phyloP scores from a whole-genome alignment of 2,329 filamentous ascomycete genomes.

The Periconia macrospinosa region DNA sequence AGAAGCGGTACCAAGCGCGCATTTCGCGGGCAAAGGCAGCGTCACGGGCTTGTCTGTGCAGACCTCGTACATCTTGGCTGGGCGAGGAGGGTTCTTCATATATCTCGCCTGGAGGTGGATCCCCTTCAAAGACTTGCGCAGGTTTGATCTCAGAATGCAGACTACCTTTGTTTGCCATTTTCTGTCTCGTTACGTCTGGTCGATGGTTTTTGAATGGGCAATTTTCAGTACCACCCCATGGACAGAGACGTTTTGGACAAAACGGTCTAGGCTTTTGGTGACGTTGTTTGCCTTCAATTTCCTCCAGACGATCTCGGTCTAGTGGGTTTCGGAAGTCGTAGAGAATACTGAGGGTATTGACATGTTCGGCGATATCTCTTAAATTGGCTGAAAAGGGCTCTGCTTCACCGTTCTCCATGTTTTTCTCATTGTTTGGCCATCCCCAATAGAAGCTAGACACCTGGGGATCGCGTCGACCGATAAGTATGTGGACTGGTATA shows the following conservation, averaged over 20 bases:
- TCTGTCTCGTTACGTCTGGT: slow-evolving; percentile 3
- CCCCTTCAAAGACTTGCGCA: slow-evolving; percentile 5
- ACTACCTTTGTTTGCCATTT: slow-evolving; percentile 16
- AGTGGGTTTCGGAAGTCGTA: slow-evolving; percentile 30
- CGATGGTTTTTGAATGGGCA: slow-evolving; percentile 8
- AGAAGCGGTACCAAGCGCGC: slow-evolving; percentile 29
- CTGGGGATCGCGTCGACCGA: slow-evolving; percentile 19
- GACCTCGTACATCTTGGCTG: background rate
- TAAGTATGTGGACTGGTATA: slow-evolving; percentile 25
- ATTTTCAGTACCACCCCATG: slow-evolving; percentile 1
- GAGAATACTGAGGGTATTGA: slow-evolving; percentile 24
- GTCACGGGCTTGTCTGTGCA: slow-evolving; percentile 12
- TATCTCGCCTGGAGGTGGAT: slow-evolving; percentile 16
- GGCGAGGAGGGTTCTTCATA: too few species aligned
- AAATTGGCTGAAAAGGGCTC: slow-evolving; percentile 17
- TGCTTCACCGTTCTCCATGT: slow-evolving; percentile 5
- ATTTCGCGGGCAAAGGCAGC: slow-evolving; percentile 25
- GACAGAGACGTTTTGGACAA: slow-evolving; percentile 15
- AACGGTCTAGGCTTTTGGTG: slow-evolving; percentile 2
- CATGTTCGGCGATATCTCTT: slow-evolving; percentile 12
- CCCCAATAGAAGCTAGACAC: slow-evolving; percentile 29
- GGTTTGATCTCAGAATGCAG: slow-evolving; percentile 3
- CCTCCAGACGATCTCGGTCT: slow-evolving; percentile 7
- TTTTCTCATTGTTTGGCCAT: slow-evolving; percentile 13
- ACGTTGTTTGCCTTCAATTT: slow-evolving; percentile 14